These are phyloP conservation scores for Exophiala xenobiotica DNA, from an alignment of 2,329 filamentous ascomycete genomes.

Conservation along the genomic window DNA sequence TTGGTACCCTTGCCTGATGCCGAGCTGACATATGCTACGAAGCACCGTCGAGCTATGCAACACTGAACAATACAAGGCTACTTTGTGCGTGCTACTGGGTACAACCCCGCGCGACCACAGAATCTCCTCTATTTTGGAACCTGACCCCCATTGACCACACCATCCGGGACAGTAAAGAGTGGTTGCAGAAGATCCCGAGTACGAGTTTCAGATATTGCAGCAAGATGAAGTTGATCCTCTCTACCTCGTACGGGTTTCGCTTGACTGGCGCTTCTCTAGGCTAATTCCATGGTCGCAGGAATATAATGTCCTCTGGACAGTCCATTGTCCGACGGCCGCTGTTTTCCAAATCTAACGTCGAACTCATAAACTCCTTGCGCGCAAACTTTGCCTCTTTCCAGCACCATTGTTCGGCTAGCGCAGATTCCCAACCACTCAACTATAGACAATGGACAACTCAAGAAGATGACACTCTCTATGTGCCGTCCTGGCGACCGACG, in stretches of 20 bases:
- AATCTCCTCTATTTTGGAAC: no score
- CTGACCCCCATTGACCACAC: no score
- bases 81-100: no score
- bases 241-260: conserved; percentile 72
- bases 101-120: no score
- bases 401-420: conserved; percentile 42
- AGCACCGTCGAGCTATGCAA: no score
- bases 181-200: no score
- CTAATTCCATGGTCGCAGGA: conserved; percentile 48
- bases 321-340: conserved; percentile 79
- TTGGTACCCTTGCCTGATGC: not conserved
- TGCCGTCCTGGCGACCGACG: conserved; percentile 75
- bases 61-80: no score
- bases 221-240: conserved; percentile 79
- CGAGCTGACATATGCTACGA: no score
- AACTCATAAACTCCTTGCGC: conserved; percentile 84
- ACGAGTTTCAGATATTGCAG: no score
- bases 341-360: conserved; percentile 83
- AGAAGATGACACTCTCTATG: conserved; percentile 63
- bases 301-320: conserved; percentile 80
- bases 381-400: conserved; percentile 75
- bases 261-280: not conserved
- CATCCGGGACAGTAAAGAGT: no score
- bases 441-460: conserved; percentile 65
- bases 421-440: conserved; percentile 3